A percentile compares a stretch with the other conserved stretches of the same genome.
Conservation (phyloP, 306 rosid genomes). For the Erythrophleum fordii region DNA sequence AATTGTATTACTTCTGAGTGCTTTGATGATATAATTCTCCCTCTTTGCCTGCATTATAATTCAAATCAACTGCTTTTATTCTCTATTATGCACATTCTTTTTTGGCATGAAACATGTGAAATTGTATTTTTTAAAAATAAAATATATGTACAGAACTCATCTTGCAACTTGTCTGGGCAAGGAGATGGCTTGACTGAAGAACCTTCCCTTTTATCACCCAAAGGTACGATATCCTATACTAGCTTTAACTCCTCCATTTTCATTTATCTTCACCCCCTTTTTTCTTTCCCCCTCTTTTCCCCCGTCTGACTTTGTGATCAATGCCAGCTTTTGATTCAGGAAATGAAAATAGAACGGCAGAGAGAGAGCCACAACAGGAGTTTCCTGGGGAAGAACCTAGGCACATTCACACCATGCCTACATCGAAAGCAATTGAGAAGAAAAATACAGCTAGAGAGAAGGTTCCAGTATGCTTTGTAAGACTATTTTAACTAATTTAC, state of each 20-base stretch:
- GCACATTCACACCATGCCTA: constrained; percentile 32
- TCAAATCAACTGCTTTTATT: constrained; percentile 23
- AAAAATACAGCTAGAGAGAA: constrained; percentile 58
- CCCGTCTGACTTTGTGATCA: constrained; percentile 31
- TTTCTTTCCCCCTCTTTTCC: not conserved
- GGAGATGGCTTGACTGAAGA: constrained; percentile 49
- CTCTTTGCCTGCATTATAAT: not conserved
- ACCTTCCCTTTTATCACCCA: constrained; percentile 41
- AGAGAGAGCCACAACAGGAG: constrained; percentile 34
- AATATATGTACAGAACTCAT: constrained; percentile 53
- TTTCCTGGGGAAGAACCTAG: constrained; percentile 40
- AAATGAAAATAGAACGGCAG: constrained; percentile 39
- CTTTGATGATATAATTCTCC: not conserved
- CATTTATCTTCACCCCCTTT: constrained; percentile 7
- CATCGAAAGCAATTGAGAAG: constrained; percentile 50
- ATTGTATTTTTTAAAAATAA: constrained; percentile 8
- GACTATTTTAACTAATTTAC: constrained; percentile 2
- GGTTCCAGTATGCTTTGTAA: constrained; percentile 43
- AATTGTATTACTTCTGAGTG: not conserved
- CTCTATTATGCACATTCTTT: constrained; percentile 13
- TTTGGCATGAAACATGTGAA: constrained; percentile 16
- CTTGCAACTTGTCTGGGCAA: constrained; percentile 39
- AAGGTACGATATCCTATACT: constrained; percentile 50
- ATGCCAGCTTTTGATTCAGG: constrained; percentile 39
- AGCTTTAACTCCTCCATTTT: constrained; percentile 6